Evolutionary conservation across 331 rosid genomes (phyloP).

Genomic region (Cydonia oblonga): DNA sequence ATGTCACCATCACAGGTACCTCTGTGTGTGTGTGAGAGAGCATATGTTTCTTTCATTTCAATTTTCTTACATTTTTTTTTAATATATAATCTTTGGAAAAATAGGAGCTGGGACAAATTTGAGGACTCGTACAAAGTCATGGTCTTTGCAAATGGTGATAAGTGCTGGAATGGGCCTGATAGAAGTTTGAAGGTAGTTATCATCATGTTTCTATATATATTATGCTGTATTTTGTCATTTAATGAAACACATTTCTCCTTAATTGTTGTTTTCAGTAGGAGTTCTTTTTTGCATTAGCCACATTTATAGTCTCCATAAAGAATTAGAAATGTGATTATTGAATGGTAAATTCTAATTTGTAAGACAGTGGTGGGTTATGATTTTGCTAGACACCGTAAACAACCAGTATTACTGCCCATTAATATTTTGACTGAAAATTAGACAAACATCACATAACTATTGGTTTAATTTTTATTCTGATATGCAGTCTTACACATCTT

Average conservation of each 20-base stretch:
- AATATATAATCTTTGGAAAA: not conserved
- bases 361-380: not conserved
- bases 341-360: not conserved
- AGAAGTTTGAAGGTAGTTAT: slow-evolving; percentile 84
- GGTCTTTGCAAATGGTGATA: slow-evolving; percentile 80
- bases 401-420: not conserved
- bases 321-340: not conserved
- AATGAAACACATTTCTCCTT: not conserved
- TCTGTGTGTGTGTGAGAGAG: not conserved
- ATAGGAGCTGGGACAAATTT: slow-evolving; percentile 93
- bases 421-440: not conserved
- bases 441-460: not conserved
- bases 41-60: not conserved
- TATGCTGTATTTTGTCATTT: not conserved
- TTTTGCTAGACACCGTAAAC: not conserved
- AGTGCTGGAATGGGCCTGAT: slow-evolving; percentile 99
- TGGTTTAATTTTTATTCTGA: not conserved
- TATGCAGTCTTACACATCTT: slow-evolving; percentile 1
- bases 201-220: not conserved
- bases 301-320: not conserved
- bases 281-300: no score
- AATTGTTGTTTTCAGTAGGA: no score
- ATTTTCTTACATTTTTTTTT: not conserved
- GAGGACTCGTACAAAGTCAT: slow-evolving; percentile 73
- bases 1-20: not conserved